Percentiles rank a stretch among this genome's conserved stretches.
phyloP scores from a whole-genome alignment of 345 rosid genomes.

The Arabis alpina region DNA sequence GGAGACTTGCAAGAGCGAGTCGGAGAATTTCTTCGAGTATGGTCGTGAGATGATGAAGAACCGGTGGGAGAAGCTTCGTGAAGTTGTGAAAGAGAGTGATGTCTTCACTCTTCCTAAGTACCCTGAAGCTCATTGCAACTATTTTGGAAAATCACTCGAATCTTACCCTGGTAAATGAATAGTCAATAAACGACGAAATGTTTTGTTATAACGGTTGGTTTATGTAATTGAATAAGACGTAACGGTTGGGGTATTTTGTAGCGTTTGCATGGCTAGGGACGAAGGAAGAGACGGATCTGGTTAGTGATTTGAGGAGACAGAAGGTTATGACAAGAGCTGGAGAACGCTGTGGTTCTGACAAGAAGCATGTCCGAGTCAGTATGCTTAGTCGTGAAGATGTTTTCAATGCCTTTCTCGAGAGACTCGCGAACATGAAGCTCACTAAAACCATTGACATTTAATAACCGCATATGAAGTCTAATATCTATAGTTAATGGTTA shows the following conservation, averaged over 20 bases:
- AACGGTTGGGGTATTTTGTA: constrained; percentile 34
- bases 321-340: constrained; percentile 68
- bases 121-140: constrained; percentile 69
- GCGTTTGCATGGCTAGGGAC: constrained; percentile 88
- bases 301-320: constrained; percentile 48
- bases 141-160: constrained; percentile 46
- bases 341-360: constrained; percentile 56
- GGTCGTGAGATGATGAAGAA: constrained; percentile 55
- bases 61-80: constrained; percentile 68
- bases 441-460: constrained; percentile 29
- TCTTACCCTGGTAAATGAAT: constrained; percentile 69
- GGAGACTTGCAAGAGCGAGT: constrained; percentile 46
- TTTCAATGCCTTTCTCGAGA: constrained; percentile 62
- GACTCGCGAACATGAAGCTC: constrained; percentile 55
- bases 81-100: constrained; percentile 50
- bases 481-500: constrained; percentile 2
- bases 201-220: constrained; percentile 21
- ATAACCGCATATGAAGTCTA: not conserved
- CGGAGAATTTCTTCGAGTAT: constrained; percentile 62
- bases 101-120: constrained; percentile 58
- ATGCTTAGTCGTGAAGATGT: constrained; percentile 69
- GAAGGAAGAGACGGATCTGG: constrained; percentile 57
- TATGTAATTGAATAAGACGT: constrained; percentile 28
- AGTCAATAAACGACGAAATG: not conserved
- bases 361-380: constrained; percentile 62